Percentiles rank a stretch among this genome's conserved stretches.
Conservation (phyloP, 2,329 filamentous ascomycete genomes). For the Talaromyces verruculosus region DNA sequence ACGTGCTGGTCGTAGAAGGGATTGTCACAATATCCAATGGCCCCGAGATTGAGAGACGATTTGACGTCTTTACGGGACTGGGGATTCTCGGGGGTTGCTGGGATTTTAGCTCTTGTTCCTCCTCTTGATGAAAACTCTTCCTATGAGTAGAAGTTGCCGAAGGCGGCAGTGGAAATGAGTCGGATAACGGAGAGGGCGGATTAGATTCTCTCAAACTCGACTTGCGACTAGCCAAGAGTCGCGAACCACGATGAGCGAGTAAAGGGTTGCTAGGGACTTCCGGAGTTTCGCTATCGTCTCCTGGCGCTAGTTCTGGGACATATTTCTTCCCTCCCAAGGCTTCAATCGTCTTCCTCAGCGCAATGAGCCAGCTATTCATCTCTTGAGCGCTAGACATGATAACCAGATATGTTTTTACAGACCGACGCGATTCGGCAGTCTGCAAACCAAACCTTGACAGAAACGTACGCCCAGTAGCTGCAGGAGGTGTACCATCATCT, state of each 20-base stretch:
- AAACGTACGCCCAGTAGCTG: slow-evolving; percentile 33
- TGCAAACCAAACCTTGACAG: slow-evolving; percentile 45
- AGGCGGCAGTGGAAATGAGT: not conserved
- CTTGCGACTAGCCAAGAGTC: slow-evolving; percentile 12
- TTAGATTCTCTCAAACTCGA: slow-evolving; percentile 33
- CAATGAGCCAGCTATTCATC: slow-evolving; percentile 48
- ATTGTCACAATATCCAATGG: slow-evolving; percentile 27
- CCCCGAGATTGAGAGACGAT: slow-evolving; percentile 25
- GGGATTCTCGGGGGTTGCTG: not conserved
- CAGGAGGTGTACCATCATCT: slow-evolving; percentile 30
- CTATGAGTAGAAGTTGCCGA: slow-evolving; percentile 16
- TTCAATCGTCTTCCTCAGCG: slow-evolving; percentile 48
- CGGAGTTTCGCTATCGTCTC: slow-evolving; percentile 26
- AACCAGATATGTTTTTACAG: slow-evolving; percentile 44
- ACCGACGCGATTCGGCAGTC: slow-evolving; percentile 34
- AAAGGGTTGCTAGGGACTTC: slow-evolving; percentile 1
- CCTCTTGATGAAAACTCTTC: slow-evolving; percentile 20
- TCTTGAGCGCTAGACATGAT: slow-evolving; percentile 47
- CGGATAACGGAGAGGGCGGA: slow-evolving; percentile 21
- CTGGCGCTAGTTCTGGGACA: slow-evolving; percentile 33
- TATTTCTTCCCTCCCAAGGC: slow-evolving; percentile 48
- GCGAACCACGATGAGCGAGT: slow-evolving; percentile 3
- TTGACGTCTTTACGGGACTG: slow-evolving; percentile 21
- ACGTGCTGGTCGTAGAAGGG: slow-evolving; percentile 24
- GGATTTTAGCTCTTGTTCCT: not conserved